Evolutionary conservation across 495 filamentous ascomycete genomes (phyloP).

Genomic region (Aspergillus cristatus): DNA sequence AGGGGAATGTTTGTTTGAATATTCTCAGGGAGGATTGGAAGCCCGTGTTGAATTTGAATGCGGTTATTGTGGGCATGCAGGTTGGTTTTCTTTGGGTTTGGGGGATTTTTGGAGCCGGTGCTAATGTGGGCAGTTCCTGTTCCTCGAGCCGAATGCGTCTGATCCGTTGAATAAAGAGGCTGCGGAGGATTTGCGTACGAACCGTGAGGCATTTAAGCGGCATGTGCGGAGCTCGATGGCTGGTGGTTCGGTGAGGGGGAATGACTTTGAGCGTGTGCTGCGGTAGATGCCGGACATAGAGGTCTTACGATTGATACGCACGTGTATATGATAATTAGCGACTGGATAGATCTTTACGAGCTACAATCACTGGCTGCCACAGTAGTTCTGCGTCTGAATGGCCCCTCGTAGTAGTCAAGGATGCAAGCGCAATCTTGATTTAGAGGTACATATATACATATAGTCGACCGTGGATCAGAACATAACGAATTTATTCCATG

Average conservation of each 20-base stretch:
- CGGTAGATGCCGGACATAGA: too few species aligned
- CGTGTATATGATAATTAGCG: conserved; percentile 25
- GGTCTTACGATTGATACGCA: too few species aligned
- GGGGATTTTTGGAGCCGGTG: background rate
- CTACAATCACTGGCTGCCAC: too few species aligned
- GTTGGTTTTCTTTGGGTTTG: conserved; percentile 28
- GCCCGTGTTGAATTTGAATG: conserved; percentile 91
- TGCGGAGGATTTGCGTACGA: conserved; percentile 79
- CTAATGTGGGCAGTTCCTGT: conserved; percentile 62
- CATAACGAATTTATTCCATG: background rate
- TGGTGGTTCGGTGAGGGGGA: conserved; percentile 66
- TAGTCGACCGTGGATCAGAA: background rate
- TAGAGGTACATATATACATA: conserved; percentile 1
- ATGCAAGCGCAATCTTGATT: too few species aligned
- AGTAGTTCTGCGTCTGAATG: too few species aligned
- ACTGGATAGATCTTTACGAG: conserved; percentile 16
- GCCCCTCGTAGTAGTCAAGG: too few species aligned
- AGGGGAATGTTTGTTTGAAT: conserved; percentile 96
- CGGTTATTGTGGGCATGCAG: conserved; percentile 91
- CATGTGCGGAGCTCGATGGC: conserved; percentile 79
- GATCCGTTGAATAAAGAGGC: conserved; percentile 99
- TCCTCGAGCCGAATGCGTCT: conserved; percentile 92
- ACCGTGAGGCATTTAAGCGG: conserved; percentile 78
- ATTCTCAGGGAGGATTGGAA: conserved; percentile 98
- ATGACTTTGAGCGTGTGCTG: conserved; percentile 68